These are phyloP conservation scores for Alternaria postmessia DNA, from an alignment of 2,329 filamentous ascomycete species.

Conservation along the genomic window DNA sequence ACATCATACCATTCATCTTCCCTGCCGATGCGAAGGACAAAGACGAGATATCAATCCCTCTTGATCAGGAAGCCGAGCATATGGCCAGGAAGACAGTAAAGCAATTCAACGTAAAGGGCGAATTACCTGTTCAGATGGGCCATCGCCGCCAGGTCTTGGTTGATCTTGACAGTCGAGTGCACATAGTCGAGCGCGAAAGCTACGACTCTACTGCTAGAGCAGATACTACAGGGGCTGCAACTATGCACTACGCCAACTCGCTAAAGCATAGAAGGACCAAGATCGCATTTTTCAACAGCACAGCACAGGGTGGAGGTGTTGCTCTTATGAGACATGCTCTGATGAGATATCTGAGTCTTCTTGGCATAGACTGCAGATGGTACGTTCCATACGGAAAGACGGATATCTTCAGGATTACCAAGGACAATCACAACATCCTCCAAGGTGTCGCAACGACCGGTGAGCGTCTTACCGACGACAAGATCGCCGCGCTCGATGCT, in stretches of 20 bases:
- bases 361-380: constrained; percentile 77
- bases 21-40: constrained; percentile 20
- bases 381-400: constrained; percentile 79
- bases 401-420: constrained; percentile 82
- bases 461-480: constrained; percentile 69
- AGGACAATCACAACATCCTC: constrained; percentile 88
- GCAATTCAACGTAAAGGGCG: constrained; percentile 19
- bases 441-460: constrained; percentile 73
- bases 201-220: constrained; percentile 68
- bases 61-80: constrained; percentile 83
- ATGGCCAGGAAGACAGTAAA: constrained; percentile 81
- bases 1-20: constrained; percentile 76
- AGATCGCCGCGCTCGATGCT: constrained; percentile 69
- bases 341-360: constrained; percentile 71
- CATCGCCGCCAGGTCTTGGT: constrained; percentile 51
- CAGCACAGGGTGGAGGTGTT: constrained; percentile 83
- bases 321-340: constrained; percentile 83
- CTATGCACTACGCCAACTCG: constrained; percentile 68
- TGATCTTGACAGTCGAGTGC: constrained; percentile 70
- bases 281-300: constrained; percentile 80
- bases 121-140: constrained; percentile 3
- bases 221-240: constrained; percentile 69
- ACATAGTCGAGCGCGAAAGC: constrained; percentile 64
- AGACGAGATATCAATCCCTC: constrained; percentile 59
- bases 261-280: constrained; percentile 71